Evolutionary conservation across 2,329 filamentous ascomycete species (phyloP).

Genomic region (Colletotrichum sp.): DNA sequence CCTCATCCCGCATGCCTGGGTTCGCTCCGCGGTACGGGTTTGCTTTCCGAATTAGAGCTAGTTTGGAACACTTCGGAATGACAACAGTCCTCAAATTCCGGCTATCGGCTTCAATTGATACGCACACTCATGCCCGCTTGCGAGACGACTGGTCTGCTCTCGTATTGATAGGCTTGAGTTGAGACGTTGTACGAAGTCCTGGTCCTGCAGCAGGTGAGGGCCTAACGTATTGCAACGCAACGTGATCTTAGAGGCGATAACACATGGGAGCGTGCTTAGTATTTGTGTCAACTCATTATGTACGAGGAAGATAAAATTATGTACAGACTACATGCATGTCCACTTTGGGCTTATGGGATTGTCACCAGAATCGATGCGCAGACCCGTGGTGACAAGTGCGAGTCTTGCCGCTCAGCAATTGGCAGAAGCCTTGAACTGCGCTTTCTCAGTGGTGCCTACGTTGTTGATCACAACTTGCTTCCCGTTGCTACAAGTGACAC

Average conservation of each 20-base stretch:
- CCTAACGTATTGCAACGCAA: not conserved
- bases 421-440: slow-evolving; percentile 6
- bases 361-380: not conserved
- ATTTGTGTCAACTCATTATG: not conserved
- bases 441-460: slow-evolving; percentile 11
- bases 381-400: not conserved
- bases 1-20: not conserved
- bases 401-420: not conserved
- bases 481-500: slow-evolving; percentile 25
- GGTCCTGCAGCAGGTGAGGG: not conserved
- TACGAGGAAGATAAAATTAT: not conserved
- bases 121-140: not conserved
- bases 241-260: not conserved
- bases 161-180: not conserved
- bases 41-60: not conserved
- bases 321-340: not conserved
- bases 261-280: not conserved
- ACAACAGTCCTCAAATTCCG: not conserved
- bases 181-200: not conserved
- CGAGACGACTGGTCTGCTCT: not conserved
- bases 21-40: not conserved
- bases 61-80: not conserved
- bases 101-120: not conserved
- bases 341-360: not conserved
- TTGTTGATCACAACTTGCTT: slow-evolving; percentile 22